phyloP scores from a whole-genome alignment of 192 early-diverging fungal species.

The Linnemannia zychae region DNA sequence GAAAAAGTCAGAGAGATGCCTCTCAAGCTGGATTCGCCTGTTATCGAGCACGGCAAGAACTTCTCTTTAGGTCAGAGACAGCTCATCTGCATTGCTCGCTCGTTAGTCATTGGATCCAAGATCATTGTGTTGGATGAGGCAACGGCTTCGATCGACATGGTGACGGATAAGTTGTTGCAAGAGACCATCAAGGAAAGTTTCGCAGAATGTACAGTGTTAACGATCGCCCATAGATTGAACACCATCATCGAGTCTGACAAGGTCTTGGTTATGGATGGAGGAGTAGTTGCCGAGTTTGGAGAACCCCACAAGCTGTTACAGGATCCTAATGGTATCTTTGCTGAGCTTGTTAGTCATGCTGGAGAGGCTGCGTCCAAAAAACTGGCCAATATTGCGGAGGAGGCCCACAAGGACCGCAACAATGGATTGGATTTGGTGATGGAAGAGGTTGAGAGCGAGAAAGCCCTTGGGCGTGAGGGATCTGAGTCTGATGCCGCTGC shows the following conservation, averaged over 20 bases:
- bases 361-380: slow-evolving; percentile 61
- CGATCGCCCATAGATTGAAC: slow-evolving; percentile 79
- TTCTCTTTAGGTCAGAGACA: slow-evolving; percentile 76
- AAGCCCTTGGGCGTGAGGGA: too few species aligned
- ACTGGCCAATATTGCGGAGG: slow-evolving; percentile 45
- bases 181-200: slow-evolving; percentile 72
- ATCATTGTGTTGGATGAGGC: slow-evolving; percentile 82
- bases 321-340: slow-evolving; percentile 42
- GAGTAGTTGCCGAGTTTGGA: slow-evolving; percentile 78
- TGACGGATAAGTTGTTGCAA: slow-evolving; percentile 82
- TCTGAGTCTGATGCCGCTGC: too few species aligned
- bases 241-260: slow-evolving; percentile 81
- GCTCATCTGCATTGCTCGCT: slow-evolving; percentile 76
- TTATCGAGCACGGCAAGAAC: slow-evolving; percentile 69
- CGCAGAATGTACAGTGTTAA: slow-evolving; percentile 71
- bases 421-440: slow-evolving; percentile 4
- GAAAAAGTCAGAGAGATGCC: slow-evolving; percentile 44
- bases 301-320: slow-evolving; percentile 68
- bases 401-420: slow-evolving; percentile 28
- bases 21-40: slow-evolving; percentile 41
- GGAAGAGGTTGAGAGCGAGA: slow-evolving; percentile 14
- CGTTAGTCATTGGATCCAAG: slow-evolving; percentile 66
- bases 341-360: slow-evolving; percentile 33
- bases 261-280: slow-evolving; percentile 81
- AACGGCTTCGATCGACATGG: slow-evolving; percentile 80